These are phyloP conservation scores for Amylocarpus encephaloides DNA, from an alignment of 2,329 filamentous ascomycete species.

Conservation along the genomic window DNA sequence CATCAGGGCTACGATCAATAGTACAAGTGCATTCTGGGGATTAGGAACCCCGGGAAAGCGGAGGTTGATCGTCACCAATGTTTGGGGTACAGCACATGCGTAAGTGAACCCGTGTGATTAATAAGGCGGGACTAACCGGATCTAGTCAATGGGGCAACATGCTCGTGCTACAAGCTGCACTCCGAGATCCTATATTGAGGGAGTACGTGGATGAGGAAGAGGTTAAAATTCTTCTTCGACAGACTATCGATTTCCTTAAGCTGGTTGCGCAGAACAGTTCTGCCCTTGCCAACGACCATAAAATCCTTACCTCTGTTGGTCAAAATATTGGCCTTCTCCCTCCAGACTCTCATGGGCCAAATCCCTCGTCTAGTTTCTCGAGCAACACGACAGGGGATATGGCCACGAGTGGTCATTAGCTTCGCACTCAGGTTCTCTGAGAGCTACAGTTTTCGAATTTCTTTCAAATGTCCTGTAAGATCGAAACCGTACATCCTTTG, in stretches of 20 bases:
- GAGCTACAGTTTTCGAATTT: background rate
- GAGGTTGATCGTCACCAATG: constrained; percentile 82
- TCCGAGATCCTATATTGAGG: constrained; percentile 56
- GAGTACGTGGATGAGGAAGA: constrained; percentile 49
- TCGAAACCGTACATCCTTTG: background rate
- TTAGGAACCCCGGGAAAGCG: constrained; percentile 45
- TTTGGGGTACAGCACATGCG: constrained; percentile 94
- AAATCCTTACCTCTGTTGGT: constrained; percentile 52
- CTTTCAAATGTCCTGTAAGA: background rate
- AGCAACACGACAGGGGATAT: constrained; percentile 15
- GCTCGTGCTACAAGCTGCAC: constrained; percentile 79
- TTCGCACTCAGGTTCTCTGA: background rate
- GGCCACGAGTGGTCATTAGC: constrained; percentile 4
- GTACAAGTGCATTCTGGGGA: constrained; percentile 74
- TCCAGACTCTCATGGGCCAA: constrained; percentile 2
- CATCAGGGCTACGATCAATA: constrained; percentile 65
- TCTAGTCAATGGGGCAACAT: constrained; percentile 92
- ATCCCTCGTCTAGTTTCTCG: constrained; percentile 16
- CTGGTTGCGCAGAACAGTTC: constrained; percentile 67
- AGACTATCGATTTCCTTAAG: constrained; percentile 71
- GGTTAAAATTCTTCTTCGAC: constrained; percentile 56
- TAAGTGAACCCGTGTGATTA: constrained; percentile 46
- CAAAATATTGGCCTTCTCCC: constrained; percentile 16
- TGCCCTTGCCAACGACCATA: constrained; percentile 65
- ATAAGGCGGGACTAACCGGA: constrained; percentile 19